Conservation (phyloP, 331 rosid genomes). For the Pyracantha coccinea region DNA sequence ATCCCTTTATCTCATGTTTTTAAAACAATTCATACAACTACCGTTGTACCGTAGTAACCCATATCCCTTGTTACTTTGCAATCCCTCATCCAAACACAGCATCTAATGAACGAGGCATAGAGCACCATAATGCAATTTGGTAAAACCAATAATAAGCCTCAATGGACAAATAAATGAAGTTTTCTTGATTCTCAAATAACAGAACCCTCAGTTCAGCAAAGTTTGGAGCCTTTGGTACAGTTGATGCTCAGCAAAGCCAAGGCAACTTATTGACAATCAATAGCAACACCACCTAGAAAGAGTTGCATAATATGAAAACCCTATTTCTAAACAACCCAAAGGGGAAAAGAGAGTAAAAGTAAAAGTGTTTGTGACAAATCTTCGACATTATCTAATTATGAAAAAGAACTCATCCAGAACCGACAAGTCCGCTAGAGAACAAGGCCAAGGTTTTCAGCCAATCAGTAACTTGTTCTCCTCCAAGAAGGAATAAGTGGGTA, state of each 20-base stretch:
- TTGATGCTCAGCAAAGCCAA: slow-evolving; percentile 13
- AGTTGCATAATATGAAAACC: slow-evolving; percentile 16
- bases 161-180: too few relatives aligned
- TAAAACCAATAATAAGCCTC: neutral
- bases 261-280: slow-evolving; percentile 17
- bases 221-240: neutral
- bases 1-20: too few relatives aligned
- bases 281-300: slow-evolving; percentile 10
- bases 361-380: slow-evolving; percentile 35
- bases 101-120: neutral
- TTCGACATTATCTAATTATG: slow-evolving; percentile 49
- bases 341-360: slow-evolving; percentile 8
- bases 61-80: neutral
- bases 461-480: slow-evolving; percentile 28
- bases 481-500: slow-evolving; percentile 37
- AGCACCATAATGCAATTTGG: neutral
- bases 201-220: neutral
- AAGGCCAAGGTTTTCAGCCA: slow-evolving; percentile 17
- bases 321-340: slow-evolving; percentile 18
- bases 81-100: neutral
- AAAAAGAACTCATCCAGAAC: neutral
- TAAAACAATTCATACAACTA: neutral
- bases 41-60: neutral
- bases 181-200: neutral
- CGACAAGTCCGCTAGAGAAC: neutral